phyloP scores from a whole-genome alignment of 495 filamentous ascomycete species.

The Letharia lupina region DNA sequence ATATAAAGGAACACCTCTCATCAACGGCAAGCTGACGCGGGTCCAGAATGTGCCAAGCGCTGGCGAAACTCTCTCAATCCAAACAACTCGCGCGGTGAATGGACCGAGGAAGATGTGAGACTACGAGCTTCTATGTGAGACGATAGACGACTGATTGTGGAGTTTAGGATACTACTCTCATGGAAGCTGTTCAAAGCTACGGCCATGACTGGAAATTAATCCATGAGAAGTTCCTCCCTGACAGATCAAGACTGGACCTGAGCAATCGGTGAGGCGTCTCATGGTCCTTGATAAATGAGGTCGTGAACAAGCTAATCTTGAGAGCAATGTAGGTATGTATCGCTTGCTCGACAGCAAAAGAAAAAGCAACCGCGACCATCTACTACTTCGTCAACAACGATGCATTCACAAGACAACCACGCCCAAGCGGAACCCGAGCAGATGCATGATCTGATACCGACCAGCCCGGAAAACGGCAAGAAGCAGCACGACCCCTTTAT shows the following conservation, averaged over 20 bases:
- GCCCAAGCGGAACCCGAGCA: neutral
- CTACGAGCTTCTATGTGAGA: neutral
- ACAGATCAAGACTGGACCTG: conserved; percentile 7
- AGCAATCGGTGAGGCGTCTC: conserved; percentile 9
- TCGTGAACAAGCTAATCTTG: neutral
- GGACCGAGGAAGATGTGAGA: conserved; percentile 10
- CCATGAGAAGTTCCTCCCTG: conserved; percentile 2
- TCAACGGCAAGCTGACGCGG: neutral
- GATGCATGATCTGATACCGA: neutral
- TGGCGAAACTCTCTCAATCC: conserved; percentile 12
- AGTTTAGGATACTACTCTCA: conserved; percentile 1
- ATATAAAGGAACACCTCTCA: neutral
- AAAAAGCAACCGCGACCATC: conserved; percentile 3
- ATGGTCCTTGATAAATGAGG: neutral
- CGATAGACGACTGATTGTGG: neutral
- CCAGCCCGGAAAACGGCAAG: neutral
- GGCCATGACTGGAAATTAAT: conserved; percentile 12
- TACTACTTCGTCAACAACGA: neutral
- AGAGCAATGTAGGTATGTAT: conserved; percentile 6
- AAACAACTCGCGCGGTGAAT: conserved; percentile 7
- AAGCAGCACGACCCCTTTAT: neutral
- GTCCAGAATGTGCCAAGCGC: conserved; percentile 12
- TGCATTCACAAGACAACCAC: neutral
- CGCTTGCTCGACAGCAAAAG: conserved; percentile 5
- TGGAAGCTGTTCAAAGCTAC: conserved; percentile 2